phyloP scores from a whole-genome alignment of 305 asterid genomes.

The Nicotiana rustica region DNA sequence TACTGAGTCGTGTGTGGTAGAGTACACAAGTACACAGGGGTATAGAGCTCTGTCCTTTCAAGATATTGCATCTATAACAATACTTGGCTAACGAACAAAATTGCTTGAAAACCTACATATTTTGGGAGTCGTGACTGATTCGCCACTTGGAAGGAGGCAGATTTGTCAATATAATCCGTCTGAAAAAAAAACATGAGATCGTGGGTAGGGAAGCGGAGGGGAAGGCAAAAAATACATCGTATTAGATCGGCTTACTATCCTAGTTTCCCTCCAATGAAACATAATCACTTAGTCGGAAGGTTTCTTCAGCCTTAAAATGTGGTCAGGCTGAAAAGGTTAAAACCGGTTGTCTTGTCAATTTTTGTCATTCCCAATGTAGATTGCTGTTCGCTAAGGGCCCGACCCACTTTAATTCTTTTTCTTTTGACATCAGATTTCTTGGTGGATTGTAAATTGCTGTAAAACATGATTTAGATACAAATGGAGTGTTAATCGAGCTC shows the following conservation, averaged over 20 bases:
- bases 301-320: not conserved
- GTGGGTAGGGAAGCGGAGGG: not conserved
- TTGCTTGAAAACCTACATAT: not conserved
- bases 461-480: not conserved
- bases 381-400: not conserved
- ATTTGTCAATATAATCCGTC: not conserved
- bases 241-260: not conserved
- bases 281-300: not conserved
- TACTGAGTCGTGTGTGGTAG: not conserved
- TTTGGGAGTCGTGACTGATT: not conserved
- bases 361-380: not conserved
- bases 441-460: not conserved
- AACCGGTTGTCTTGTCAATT: not conserved
- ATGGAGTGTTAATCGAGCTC: not conserved
- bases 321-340: not conserved
- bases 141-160: not conserved
- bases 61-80: not conserved
- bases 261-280: not conserved
- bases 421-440: slow-evolving; percentile 7
- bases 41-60: not conserved
- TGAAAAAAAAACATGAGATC: not conserved
- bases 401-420: not conserved
- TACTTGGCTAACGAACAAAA: not conserved
- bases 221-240: not conserved
- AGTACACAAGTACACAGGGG: not conserved